Base-by-base conservation (phyloP, 768 basidiomycete genomes). In the Lepiota venenata region DNA sequence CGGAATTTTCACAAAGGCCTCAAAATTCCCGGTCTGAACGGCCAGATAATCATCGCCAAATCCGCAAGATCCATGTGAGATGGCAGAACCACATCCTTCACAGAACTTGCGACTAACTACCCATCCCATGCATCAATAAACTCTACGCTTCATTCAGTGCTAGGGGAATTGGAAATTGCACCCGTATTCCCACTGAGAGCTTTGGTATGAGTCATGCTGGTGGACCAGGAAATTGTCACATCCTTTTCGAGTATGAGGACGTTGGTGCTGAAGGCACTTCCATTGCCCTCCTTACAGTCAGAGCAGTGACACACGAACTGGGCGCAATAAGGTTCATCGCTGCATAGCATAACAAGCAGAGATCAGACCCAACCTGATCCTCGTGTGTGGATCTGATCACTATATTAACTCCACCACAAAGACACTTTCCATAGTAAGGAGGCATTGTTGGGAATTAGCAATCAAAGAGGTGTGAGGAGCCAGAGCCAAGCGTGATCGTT, bases 181-280 rank as follows among this genome's bases (percentile, higher is more conserved):
- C 72, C 72, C 14, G 61, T 65, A 37, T 71, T 72, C 6, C 71
- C 71, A 39, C 66, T 69, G 20, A 66, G 56, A 0, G 64, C 70
- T 36, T 65, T 67, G 58, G 61, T 57, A 45, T 60, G 62, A 49
- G 56, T 72, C 27, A 63, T 56, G 48, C 67, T 68, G n/a, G 66
- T 58, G 2, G 72, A 68, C 0, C 71, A 71, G 1, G 45, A 61
- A 58, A 72, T 70, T 11, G 52, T 67, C 25, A 72, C 65, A 37
- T 66, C 62, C 49, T 64, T 69, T 55, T 70, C 60, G 10, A 65
- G 65, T 4, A 63, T 68, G 21, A 72, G 66, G 55, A 74, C 58
- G 60, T 71, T 72, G 58, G 71, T 71, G 61, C 68, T 70, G 64
- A 69, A 74, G 5, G 69, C 70, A 47, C 69, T 70, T n/a, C 72